Conservation (phyloP, 148 eudicot species). For the Chenopodium berlandieri region DNA sequence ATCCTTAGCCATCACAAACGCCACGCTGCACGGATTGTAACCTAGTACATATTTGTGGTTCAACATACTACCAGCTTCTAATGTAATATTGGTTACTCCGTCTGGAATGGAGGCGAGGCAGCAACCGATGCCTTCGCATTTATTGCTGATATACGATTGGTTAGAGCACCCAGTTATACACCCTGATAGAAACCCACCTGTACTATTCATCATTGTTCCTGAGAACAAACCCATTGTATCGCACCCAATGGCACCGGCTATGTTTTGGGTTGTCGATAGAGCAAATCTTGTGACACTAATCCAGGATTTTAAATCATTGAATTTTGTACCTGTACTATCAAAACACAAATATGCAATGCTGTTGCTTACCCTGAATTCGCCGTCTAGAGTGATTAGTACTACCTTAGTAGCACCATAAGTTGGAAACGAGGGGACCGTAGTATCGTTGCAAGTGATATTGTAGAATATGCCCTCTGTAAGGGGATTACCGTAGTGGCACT, state of each 20-base stretch:
- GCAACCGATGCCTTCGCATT: conserved; percentile 25
- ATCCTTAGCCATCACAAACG: conserved; percentile 20
- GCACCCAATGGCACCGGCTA: conserved; percentile 17
- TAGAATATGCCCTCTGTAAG: not conserved
- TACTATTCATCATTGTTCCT: not conserved
- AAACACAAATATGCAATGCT: not conserved
- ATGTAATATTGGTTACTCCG: not conserved
- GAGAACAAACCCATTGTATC: conserved; percentile 10
- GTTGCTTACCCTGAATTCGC: not conserved
- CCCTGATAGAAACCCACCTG: not conserved
- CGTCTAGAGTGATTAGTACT: not conserved
- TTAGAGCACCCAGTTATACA: conserved; percentile 15
- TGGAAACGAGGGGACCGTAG: not conserved
- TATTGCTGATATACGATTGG: not conserved
- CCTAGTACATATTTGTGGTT: not conserved
- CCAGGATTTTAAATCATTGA: not conserved
- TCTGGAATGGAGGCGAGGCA: conserved; percentile 17
- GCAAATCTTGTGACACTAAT: not conserved
- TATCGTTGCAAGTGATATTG: not conserved
- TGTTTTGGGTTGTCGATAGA: conserved; percentile 9
- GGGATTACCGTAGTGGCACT: not conserved
- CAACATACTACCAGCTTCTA: not conserved
- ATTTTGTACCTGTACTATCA: not conserved
- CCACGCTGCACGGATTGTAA: conserved; percentile 20
- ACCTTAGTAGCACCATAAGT: not conserved